Base-by-base conservation (phyloP, 1,139 yeast genomes). In the Kluyveromyces sp. region DNA sequence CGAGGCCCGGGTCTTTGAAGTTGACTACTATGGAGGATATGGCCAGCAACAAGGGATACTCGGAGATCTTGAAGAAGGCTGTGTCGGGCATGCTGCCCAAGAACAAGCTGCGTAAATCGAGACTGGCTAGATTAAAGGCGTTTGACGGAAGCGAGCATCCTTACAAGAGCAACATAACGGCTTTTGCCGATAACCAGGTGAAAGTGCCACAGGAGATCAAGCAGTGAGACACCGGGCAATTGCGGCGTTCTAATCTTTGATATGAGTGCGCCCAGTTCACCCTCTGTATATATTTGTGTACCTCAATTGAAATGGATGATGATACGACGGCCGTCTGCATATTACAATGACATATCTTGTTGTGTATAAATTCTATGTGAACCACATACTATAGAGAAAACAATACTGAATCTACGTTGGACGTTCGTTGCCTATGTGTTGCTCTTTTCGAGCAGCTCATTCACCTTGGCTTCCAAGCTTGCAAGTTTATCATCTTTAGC, bases 41-140 rank as follows among this genome's bases (percentile, higher is more conserved):
- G 67, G 77, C 79, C 44, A 78, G 73, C 46, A 83, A 88, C 64
- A 81, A 82, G 59, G 98, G 98, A 11, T 84, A 80, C 56, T 81
- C 86, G 16, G 98, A 89, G 62, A 69, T 88, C 16, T 69, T 92
- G 54, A 76, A 67, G 56, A 77, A 84, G 57, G 97, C 98, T 0
- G 98, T 92, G 7, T 82, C 86, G 52, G 95, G 95, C 47, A 92
- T 92, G 99, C 73, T 92, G 46, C 98, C 98, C 34, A 88, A 87
- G 68, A 89, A 92, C 65, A 80, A 82, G 59, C 76, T 83, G 52
- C 77, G 97, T 63, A 77, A 83, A 57, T 71, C 73, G 25, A 78
- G 98, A 62, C 67, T 92, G 61, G 94, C 80, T 39, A 78, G 99
- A 60, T 72, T 92, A 51, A 88, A 86, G 67, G 77, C 86, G 1